Evolutionary conservation across 768 basidiomycete species (phyloP).

Genomic region (Sarcomyxa edulis): DNA sequence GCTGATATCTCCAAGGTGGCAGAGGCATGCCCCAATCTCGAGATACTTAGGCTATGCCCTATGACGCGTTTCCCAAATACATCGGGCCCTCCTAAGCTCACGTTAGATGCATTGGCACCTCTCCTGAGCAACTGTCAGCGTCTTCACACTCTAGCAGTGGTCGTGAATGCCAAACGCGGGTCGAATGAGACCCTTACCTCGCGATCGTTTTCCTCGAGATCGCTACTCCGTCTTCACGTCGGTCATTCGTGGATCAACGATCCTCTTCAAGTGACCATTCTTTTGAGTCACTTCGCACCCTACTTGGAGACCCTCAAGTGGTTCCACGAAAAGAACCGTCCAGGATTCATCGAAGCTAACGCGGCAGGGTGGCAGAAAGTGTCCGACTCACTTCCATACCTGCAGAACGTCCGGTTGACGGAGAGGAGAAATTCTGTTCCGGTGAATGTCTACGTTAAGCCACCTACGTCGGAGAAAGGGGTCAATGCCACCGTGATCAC

Average conservation of each 20-base stretch:
- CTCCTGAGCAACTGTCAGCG: slow-evolving; percentile 54
- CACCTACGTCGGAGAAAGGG: slow-evolving; percentile 39
- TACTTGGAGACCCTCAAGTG: slow-evolving; percentile 63
- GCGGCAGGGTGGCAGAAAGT: slow-evolving; percentile 66
- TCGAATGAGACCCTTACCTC: slow-evolving; percentile 39
- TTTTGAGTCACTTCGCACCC: slow-evolving; percentile 76
- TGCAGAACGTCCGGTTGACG: slow-evolving; percentile 59
- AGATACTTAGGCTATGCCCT: slow-evolving; percentile 64
- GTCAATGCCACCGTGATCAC: slow-evolving; percentile 37
- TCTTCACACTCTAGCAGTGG: slow-evolving; percentile 61
- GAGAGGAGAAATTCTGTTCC: slow-evolving; percentile 46
- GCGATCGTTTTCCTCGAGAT: slow-evolving; percentile 50
- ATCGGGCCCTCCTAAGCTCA: slow-evolving; percentile 49
- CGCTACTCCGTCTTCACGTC: slow-evolving; percentile 65
- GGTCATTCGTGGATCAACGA: slow-evolving; percentile 73
- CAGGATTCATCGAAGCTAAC: slow-evolving; percentile 62
- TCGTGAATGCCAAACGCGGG: slow-evolving; percentile 52
- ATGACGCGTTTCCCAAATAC: slow-evolving; percentile 57
- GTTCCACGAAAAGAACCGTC: slow-evolving; percentile 76
- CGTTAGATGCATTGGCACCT: slow-evolving; percentile 55
- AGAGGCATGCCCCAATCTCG: slow-evolving; percentile 60
- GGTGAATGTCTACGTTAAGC: slow-evolving; percentile 11
- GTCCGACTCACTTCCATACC: slow-evolving; percentile 63
- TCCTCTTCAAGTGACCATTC: slow-evolving; percentile 63
- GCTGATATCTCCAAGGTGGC: slow-evolving; percentile 56